These are phyloP conservation scores for Porcisia hertigi DNA, from an alignment of 208 protist species.

Conservation along the genomic window DNA sequence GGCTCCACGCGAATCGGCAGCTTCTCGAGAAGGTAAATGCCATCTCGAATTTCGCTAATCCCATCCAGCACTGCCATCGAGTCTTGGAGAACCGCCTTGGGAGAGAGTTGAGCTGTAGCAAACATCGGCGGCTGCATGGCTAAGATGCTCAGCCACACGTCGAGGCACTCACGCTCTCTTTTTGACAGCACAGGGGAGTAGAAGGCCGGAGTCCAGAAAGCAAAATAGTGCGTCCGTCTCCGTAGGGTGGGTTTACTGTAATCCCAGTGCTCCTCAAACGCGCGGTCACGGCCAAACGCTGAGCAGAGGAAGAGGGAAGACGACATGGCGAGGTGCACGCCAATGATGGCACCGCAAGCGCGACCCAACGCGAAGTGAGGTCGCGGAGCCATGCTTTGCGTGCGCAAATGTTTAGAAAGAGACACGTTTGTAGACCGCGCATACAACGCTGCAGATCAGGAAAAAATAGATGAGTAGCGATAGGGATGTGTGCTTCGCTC, in stretches of 20 bases:
- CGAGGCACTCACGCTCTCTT: constrained; percentile 59
- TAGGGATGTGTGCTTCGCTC: too few species aligned
- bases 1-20: constrained; percentile 38
- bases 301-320: constrained; percentile 41
- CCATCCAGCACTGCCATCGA: constrained; percentile 56
- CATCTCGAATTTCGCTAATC: constrained; percentile 51
- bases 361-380: constrained; percentile 14
- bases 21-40: constrained; percentile 39
- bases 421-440: too few species aligned
- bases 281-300: constrained; percentile 32
- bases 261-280: constrained; percentile 65
- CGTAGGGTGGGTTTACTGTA: constrained; percentile 56
- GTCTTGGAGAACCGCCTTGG: constrained; percentile 55
- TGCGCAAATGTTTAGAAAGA: background rate
- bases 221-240: constrained; percentile 28
- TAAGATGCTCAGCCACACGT: constrained; percentile 50
- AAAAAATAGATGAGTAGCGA: background rate
- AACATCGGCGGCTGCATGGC: constrained; percentile 32
- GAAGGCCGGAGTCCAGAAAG: constrained; percentile 52
- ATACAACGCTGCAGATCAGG: background rate
- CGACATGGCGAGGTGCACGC: constrained; percentile 33
- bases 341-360: constrained; percentile 34
- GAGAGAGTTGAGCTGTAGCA: constrained; percentile 32
- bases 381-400: background rate
- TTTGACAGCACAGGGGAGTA: constrained; percentile 35